These are phyloP conservation scores for Priceomyces carsonii DNA, from an alignment of 805 yeast species.

Conservation along the genomic window DNA sequence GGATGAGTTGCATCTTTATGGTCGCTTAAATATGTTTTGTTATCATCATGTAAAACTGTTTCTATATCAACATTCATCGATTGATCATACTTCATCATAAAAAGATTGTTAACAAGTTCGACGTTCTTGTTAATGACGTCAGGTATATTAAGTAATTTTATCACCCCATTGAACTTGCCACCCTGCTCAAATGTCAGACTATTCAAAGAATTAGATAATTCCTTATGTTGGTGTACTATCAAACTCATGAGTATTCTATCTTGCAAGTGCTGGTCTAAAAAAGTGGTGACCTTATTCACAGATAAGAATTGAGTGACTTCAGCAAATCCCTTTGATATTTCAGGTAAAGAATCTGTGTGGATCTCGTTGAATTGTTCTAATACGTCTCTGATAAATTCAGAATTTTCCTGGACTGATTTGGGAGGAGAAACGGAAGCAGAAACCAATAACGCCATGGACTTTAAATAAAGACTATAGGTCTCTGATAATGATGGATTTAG, in stretches of 20 bases:
- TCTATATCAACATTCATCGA: conserved; percentile 62
- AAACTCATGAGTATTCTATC: conserved; percentile 88
- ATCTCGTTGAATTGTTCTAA: conserved; percentile 63
- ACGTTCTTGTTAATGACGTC: conserved; percentile 64
- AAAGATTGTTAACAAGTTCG: conserved; percentile 78
- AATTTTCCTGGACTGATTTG: conserved; percentile 53
- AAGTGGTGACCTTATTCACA: conserved; percentile 52
- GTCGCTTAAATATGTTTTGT: conserved; percentile 16
- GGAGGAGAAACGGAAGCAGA: conserved; percentile 39
- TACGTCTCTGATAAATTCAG: conserved; percentile 46
- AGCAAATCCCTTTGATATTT: conserved; percentile 77
- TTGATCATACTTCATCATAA: conserved; percentile 80
- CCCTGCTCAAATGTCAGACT: conserved; percentile 50
- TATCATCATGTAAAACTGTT: conserved; percentile 29
- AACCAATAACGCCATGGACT: conserved; percentile 52
- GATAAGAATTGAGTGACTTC: conserved; percentile 56
- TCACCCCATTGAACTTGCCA: conserved; percentile 56
- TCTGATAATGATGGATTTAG: conserved; percentile 84
- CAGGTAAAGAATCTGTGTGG: conserved; percentile 83
- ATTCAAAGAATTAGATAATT: conserved; percentile 46
- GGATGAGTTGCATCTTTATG: conserved; percentile 67
- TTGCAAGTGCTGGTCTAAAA: conserved; percentile 72
- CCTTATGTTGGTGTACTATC: conserved; percentile 82
- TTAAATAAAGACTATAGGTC: conserved; percentile 71
- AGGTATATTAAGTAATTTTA: conserved; percentile 64